These are phyloP conservation scores for Suillus occidentalis DNA, from an alignment of 768 basidiomycete genomes.

Conservation along the genomic window DNA sequence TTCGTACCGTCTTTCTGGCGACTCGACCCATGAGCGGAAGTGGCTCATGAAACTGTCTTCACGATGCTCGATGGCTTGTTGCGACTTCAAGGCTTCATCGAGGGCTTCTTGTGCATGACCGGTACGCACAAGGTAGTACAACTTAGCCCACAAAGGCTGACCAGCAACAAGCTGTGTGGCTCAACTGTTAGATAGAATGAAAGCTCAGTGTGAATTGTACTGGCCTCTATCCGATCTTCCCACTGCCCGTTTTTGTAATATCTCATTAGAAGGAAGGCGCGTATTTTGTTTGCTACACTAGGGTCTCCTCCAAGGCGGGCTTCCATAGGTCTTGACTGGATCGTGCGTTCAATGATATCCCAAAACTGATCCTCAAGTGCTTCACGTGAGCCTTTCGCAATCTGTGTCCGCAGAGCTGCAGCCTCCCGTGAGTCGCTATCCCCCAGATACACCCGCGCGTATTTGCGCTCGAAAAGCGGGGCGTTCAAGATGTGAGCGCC, in stretches of 20 bases:
- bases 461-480: constrained; percentile 78
- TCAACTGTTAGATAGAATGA: constrained; percentile 5
- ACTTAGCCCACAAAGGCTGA: constrained; percentile 88
- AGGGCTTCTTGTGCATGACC: constrained; percentile 83
- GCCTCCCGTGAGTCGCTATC: constrained; percentile 68
- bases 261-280: constrained; percentile 81
- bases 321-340: constrained; percentile 79
- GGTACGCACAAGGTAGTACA: constrained; percentile 90
- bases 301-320: constrained; percentile 91
- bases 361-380: constrained; percentile 90
- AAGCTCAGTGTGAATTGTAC: constrained; percentile 17
- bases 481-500: constrained; percentile 82
- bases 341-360: constrained; percentile 77
- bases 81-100: constrained; percentile 67
- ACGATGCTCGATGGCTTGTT: constrained; percentile 69
- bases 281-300: constrained; percentile 82
- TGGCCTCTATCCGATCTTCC: constrained; percentile 85
- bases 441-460: constrained; percentile 72
- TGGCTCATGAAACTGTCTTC: constrained; percentile 83
- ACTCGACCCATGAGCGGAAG: constrained; percentile 82
- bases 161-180: constrained; percentile 72
- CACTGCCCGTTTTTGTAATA: constrained; percentile 82
- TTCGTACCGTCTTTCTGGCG: constrained; percentile 70
- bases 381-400: constrained; percentile 74
- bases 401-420: constrained; percentile 62